Base-by-base conservation (phyloP, 2,329 filamentous ascomycete species). In the Trichoderma koningiopsis region DNA sequence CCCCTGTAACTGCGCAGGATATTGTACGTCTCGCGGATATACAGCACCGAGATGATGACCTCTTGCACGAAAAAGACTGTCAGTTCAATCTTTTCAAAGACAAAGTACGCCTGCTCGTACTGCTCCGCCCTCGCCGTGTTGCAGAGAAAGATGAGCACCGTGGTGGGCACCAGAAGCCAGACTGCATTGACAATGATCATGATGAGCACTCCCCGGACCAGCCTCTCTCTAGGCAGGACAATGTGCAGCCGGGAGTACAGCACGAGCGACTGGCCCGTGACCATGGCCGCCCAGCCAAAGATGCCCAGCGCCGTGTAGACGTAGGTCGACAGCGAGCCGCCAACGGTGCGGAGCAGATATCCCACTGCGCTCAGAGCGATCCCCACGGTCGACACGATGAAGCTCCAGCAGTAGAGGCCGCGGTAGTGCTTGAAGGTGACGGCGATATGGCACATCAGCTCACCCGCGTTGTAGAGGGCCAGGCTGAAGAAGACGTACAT, bases 231-330 rank as follows among this genome's bases (percentile, higher is more conserved):
- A 27, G 82, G 82, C 3, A 87, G 79, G 19, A 90, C 82, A 3
- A 90, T 81, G 74, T 89, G 87, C 0, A 90, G 82, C 2, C 88
- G 83, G 2, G 87, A 89, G 78, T 88, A 90, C 1, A 90, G 79
- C 1, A 90, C 87, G 6, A 89, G 73, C 0, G 84, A 84, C 74
- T 89, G 87, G 0, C 87, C 88, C 3, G 86, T 87, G 0, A 89
- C 83, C 85, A 89, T 88, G 7, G 72, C 71, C 13, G 73, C 71
- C 76, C 77, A 78, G 13, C 75, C 75, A n/a, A 73, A 40, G 19
- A 69, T 56, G 56, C 43, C 57, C 43, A 71, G n/a, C 40, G 70
- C 52, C 19, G 49, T 49, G 56, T 69, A 71, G 5, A 65, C 31
- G 19, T 60, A 70, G 10, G 69, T 47, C 11, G 69, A 70, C 35